phyloP scores from a whole-genome alignment of 495 filamentous ascomycete genomes.

The Lasiosphaeris hirsuta region DNA sequence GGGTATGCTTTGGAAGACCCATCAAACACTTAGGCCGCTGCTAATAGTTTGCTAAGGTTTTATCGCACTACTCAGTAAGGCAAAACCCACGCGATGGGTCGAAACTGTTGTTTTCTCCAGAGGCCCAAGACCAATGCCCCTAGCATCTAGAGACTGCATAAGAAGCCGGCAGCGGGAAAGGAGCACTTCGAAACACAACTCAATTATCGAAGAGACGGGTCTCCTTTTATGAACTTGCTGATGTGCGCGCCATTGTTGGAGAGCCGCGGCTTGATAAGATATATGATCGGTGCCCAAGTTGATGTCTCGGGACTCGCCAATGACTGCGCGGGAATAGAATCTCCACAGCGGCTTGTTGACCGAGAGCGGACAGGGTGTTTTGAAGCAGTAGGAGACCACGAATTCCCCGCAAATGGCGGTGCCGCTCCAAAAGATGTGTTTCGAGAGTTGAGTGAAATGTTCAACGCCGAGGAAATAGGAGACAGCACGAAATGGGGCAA shows the following conservation, averaged over 20 bases:
- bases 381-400: conserved; percentile 19
- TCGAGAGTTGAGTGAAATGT: conserved; percentile 58
- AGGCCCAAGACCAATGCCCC: conserved; percentile 53
- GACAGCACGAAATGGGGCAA: conserved; percentile 52
- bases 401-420: not conserved
- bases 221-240: conserved; percentile 66
- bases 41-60: conserved; percentile 44
- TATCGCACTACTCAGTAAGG: conserved; percentile 62
- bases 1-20: conserved; percentile 44
- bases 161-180: conserved; percentile 52
- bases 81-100: conserved; percentile 53
- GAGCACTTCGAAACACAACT: conserved; percentile 66
- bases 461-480: conserved; percentile 59
- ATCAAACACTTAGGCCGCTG: conserved; percentile 4
- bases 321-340: conserved; percentile 55
- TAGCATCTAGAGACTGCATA: conserved; percentile 53
- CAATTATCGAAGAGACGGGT: conserved; percentile 64
- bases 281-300: conserved; percentile 62
- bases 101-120: conserved; percentile 63
- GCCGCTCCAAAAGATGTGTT: conserved; percentile 29
- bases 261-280: conserved; percentile 54
- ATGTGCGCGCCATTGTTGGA: conserved; percentile 62
- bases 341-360: conserved; percentile 44
- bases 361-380: conserved; percentile 17
- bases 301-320: conserved; percentile 59